Conservation (phyloP, 352 stramenopile genomes). For the Phytophthora capsici region DNA sequence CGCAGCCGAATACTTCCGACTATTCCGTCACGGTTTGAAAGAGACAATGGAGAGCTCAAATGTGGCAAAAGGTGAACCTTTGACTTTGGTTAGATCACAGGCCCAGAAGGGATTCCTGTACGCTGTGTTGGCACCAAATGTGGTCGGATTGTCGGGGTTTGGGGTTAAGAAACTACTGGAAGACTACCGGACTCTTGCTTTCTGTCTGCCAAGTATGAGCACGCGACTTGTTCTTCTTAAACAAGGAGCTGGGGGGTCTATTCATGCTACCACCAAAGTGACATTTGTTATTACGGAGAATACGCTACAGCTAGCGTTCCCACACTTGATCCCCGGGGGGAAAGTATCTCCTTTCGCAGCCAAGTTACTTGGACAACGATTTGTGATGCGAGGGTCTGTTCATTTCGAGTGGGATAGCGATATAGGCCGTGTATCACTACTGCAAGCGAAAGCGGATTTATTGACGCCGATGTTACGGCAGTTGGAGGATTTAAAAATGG, state of each 20-base stretch:
- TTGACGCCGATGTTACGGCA: conserved; percentile 12
- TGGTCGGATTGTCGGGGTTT: background rate
- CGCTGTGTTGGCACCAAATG: background rate
- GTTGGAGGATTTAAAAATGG: conserved; percentile 3
- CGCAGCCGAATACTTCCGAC: background rate
- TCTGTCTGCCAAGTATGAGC: conserved; percentile 1
- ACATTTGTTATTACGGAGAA: background rate
- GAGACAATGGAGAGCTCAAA: background rate
- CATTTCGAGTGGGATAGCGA: conserved; percentile 4
- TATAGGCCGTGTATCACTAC: background rate
- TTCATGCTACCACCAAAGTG: background rate
- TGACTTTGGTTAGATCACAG: background rate
- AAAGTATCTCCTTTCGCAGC: background rate
- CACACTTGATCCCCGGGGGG: background rate
- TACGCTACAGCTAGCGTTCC: background rate
- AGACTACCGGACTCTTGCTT: background rate
- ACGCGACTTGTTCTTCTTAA: conserved; percentile 1
- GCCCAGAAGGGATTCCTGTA: conserved; percentile 4
- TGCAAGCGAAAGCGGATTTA: conserved; percentile 4
- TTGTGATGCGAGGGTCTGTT: background rate
- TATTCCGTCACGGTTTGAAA: conserved; percentile 1
- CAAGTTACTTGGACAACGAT: background rate
- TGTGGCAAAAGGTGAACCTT: no score
- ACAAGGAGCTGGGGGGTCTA: background rate
- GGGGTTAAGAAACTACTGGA: conserved; percentile 1